A percentile compares a stretch with the other conserved stretches of the same genome.
These are phyloP conservation scores for Nemania sp. DNA, from an alignment of 2,329 filamentous ascomycete species.

Conservation along the genomic window DNA sequence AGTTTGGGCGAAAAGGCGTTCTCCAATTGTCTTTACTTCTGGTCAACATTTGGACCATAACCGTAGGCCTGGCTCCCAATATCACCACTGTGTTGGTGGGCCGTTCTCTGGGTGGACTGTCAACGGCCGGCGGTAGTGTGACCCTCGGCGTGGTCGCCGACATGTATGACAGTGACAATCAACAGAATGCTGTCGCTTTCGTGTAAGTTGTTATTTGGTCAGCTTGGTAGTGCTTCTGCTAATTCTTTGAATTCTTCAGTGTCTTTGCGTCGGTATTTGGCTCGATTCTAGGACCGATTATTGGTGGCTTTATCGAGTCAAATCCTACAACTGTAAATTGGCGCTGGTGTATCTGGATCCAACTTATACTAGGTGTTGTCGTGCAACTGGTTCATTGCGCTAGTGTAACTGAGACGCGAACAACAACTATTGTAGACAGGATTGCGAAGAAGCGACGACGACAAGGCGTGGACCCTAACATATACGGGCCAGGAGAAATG, in stretches of 20 bases:
- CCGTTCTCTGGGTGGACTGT: constrained; percentile 70
- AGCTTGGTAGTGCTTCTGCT: not conserved
- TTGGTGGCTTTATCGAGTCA: constrained; percentile 75
- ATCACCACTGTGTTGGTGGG: constrained; percentile 71
- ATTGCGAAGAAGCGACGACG: constrained; percentile 76
- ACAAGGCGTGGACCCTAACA: constrained; percentile 59
- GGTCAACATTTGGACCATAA: constrained; percentile 77
- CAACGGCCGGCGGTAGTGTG: constrained; percentile 72
- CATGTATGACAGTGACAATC: constrained; percentile 69
- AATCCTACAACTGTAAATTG: constrained; percentile 58
- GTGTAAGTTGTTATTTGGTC: constrained; percentile 45
- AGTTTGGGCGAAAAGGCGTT: constrained; percentile 76
- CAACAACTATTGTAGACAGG: constrained; percentile 75
- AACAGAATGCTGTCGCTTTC: constrained; percentile 76
- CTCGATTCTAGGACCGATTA: constrained; percentile 74
- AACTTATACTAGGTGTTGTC: constrained; percentile 74
- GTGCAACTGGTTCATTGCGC: constrained; percentile 70
- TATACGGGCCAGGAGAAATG: constrained; percentile 76
- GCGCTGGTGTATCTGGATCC: constrained; percentile 77
- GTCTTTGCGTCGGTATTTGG: constrained; percentile 81
- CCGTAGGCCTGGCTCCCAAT: constrained; percentile 73
- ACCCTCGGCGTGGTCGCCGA: constrained; percentile 77
- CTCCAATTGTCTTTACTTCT: constrained; percentile 73
- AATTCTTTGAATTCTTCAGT: constrained; percentile 8
- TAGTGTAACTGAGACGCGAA: constrained; percentile 76